phyloP scores from a whole-genome alignment of 495 filamentous ascomycete species.

The Penicillium arizonense region DNA sequence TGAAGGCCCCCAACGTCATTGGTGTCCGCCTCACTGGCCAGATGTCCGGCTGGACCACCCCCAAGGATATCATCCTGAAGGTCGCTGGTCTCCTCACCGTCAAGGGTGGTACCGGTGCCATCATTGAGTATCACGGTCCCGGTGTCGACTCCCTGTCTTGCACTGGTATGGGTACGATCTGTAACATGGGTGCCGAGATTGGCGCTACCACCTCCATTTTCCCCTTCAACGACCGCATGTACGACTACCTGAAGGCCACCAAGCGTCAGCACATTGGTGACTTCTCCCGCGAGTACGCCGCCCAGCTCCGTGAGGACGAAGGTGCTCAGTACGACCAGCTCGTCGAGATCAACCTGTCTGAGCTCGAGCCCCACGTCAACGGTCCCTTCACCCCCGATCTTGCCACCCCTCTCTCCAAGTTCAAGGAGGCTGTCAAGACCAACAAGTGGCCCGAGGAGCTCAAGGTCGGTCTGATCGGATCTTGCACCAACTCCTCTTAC shows the following conservation, averaged over 20 bases:
- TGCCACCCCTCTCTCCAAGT: slow-evolving; percentile 95
- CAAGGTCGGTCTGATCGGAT: slow-evolving; percentile 90
- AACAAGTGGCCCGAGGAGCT: slow-evolving; percentile 98
- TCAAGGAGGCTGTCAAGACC: slow-evolving; percentile 87
- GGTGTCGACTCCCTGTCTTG: slow-evolving; percentile 70
- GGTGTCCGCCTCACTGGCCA: slow-evolving; percentile 91
- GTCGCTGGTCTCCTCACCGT: slow-evolving; percentile 96
- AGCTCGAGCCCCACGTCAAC: slow-evolving; percentile 98
- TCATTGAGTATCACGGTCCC: slow-evolving; percentile 92
- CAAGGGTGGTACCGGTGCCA: slow-evolving; percentile 96
- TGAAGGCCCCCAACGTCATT: slow-evolving; percentile 97
- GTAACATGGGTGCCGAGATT: slow-evolving; percentile 88
- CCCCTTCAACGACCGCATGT: slow-evolving; percentile 97
- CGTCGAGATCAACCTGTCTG: slow-evolving; percentile 90
- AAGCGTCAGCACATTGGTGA: slow-evolving; percentile 90
- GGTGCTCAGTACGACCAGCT: slow-evolving; percentile 96
- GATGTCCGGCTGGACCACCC: slow-evolving; percentile 89
- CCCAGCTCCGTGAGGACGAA: slow-evolving; percentile 85
- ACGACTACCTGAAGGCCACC: slow-evolving; percentile 91
- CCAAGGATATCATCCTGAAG: slow-evolving; percentile 98
- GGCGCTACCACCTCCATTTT: slow-evolving; percentile 98
- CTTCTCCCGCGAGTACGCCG: slow-evolving; percentile 79
- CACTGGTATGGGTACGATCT: slow-evolving; percentile 70
- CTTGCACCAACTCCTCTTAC: slow-evolving; percentile 99
- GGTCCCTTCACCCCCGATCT: slow-evolving; percentile 99